phyloP scores from a whole-genome alignment of 202 grass and related monocot species.

The Eragrostis tef region DNA sequence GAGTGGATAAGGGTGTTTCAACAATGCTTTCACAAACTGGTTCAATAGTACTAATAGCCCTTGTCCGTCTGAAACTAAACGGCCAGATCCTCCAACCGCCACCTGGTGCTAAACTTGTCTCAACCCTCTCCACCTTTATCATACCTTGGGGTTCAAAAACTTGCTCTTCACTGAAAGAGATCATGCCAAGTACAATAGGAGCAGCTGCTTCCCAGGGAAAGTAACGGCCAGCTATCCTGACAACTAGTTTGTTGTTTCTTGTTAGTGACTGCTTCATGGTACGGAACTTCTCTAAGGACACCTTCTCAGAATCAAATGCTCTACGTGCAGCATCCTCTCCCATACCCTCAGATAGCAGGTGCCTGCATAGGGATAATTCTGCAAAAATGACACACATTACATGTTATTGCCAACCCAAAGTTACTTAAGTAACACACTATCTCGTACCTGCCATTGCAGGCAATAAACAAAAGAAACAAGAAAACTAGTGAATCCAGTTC shows the following conservation, averaged over 20 bases:
- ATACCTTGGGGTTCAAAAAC: constrained; percentile 71
- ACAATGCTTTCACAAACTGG: constrained; percentile 47
- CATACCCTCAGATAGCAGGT: constrained; percentile 88
- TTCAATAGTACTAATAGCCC: constrained; percentile 49
- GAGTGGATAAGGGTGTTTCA: constrained; percentile 38
- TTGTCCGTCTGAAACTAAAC: constrained; percentile 77
- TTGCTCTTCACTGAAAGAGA: constrained; percentile 76
- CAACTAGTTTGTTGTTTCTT: constrained; percentile 75
- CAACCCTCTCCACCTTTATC: constrained; percentile 72
- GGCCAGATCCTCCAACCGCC: constrained; percentile 93
- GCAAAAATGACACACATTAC: constrained; percentile 52
- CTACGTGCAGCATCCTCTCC: constrained; percentile 68
- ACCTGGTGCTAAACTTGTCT: constrained; percentile 54
- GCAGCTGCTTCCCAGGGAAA: constrained; percentile 83
- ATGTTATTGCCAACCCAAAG: background rate
- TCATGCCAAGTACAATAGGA: constrained; percentile 64
- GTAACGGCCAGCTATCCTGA: constrained; percentile 72
- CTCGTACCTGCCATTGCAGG: background rate
- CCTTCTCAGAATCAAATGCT: constrained; percentile 78
- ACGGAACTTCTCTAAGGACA: constrained; percentile 79
- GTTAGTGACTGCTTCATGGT: constrained; percentile 63
- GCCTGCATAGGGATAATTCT: constrained; percentile 90
- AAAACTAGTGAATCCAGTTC: constrained; percentile 29
- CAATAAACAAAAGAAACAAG: constrained; percentile 33
- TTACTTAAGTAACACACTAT: constrained; percentile 7